Conservation (phyloP, 2,329 filamentous ascomycete species). For the Anisogramma anomala region DNA sequence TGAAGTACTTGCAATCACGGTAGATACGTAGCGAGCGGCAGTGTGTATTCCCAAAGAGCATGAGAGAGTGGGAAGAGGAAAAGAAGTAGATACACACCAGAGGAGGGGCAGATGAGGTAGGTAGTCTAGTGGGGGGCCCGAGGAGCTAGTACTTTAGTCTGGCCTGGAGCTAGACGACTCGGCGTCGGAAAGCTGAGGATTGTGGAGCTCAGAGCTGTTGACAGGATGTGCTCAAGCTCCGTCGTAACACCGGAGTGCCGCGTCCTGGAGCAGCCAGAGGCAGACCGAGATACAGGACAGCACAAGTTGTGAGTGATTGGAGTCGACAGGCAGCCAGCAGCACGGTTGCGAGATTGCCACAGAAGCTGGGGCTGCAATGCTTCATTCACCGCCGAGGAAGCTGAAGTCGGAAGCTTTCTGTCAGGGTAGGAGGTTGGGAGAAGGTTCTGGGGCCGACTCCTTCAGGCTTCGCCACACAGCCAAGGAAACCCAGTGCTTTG, state of each 20-base stretch:
- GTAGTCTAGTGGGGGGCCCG: too few species aligned
- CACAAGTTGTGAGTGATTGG: too few species aligned
- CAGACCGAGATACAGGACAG: neutral
- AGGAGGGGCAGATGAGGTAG: too few species aligned
- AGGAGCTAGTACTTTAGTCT: too few species aligned
- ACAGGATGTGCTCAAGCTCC: too few species aligned
- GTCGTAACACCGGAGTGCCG: conserved; percentile 6
- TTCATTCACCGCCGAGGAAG: neutral
- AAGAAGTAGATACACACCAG: too few species aligned
- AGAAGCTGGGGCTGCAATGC: conserved; percentile 6
- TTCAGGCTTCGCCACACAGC: conserved; percentile 5
- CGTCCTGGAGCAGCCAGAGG: neutral
- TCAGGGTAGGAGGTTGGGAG: neutral
- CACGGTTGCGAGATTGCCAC: conserved; percentile 3
- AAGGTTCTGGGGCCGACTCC: neutral
- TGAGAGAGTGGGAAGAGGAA: too few species aligned
- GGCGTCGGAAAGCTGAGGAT: too few species aligned
- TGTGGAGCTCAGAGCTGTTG: too few species aligned
- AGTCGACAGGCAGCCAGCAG: neutral
- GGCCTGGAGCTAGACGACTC: too few species aligned
- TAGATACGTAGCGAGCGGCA: neutral
- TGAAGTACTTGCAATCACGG: conserved; percentile 1
- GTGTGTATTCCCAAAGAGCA: neutral
- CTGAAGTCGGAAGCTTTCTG: neutral
- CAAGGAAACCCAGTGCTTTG: neutral